A percentile compares a stretch with the other conserved stretches of the same genome.
phyloP scores from a whole-genome alignment of 768 basidiomycete species.

The Leccinum disarticulatum region DNA sequence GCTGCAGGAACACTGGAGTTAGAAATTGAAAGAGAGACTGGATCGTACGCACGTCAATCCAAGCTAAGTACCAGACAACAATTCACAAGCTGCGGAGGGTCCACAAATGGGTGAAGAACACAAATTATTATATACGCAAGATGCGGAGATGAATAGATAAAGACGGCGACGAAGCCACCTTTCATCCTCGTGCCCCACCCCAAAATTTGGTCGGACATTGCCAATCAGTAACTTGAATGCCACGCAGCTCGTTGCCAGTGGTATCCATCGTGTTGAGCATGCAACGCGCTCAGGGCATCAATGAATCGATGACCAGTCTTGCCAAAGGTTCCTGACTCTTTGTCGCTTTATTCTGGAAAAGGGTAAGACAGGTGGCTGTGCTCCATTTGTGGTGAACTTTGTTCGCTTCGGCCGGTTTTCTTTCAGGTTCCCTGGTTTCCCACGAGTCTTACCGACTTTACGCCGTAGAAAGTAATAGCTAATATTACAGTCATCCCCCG shows the following conservation, averaged over 20 bases:
- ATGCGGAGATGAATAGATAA: conserved; percentile 26
- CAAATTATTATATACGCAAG: conserved; percentile 14
- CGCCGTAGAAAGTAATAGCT: no score
- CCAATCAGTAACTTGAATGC: not conserved
- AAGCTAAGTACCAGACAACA: conserved; percentile 5
- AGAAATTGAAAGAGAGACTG: conserved; percentile 16
- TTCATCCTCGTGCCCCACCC: not conserved
- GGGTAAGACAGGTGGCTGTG: not conserved
- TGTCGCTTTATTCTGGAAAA: not conserved
- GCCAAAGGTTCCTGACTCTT: no score
- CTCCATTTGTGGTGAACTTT: not conserved
- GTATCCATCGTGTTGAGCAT: conserved; percentile 4
- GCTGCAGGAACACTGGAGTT: not conserved
- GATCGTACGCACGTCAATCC: conserved; percentile 17
- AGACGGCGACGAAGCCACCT: conserved; percentile 3
- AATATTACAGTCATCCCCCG: no score
- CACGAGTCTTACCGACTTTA: no score
- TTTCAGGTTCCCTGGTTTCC: no score
- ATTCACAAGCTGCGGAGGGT: conserved; percentile 8
- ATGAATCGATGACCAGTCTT: not conserved
- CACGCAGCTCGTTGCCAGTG: not conserved
- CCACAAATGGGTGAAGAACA: conserved; percentile 5
- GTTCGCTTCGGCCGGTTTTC: no score
- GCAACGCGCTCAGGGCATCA: not conserved
- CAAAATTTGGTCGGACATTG: not conserved